Conservation (phyloP, 805 yeast genomes). For the Cyberlindnera petersonii region DNA sequence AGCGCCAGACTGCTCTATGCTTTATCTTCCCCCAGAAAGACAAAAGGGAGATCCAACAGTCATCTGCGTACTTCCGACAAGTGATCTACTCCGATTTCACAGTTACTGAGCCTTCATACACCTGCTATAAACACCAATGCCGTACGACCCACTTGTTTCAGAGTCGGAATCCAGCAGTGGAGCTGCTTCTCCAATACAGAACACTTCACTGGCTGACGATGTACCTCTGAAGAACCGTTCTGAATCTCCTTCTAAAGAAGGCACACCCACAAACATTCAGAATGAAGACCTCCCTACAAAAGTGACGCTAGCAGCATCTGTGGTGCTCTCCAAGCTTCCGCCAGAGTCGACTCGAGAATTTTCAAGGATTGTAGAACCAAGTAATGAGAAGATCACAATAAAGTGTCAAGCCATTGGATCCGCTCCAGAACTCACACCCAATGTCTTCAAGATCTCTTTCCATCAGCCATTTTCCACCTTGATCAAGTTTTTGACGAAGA, state of each 20-base stretch:
- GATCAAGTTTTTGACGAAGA: slow-evolving; percentile 41
- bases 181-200: slow-evolving; percentile 10
- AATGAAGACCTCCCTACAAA: slow-evolving; percentile 21
- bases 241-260: slow-evolving; percentile 1
- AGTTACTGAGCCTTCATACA: too few relatives aligned
- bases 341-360: slow-evolving; percentile 18
- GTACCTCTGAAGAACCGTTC: not conserved
- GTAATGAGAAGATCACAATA: slow-evolving; percentile 34
- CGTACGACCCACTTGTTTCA: slow-evolving; percentile 21
- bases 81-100: too few relatives aligned
- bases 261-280: slow-evolving; percentile 15
- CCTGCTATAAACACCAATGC: too few relatives aligned
- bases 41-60: too few relatives aligned
- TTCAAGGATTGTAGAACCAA: slow-evolving; percentile 12
- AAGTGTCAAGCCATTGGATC: slow-evolving; percentile 62
- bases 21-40: too few relatives aligned
- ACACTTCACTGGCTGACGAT: not conserved
- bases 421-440: slow-evolving; percentile 45
- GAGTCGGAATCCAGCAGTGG: slow-evolving; percentile 26
- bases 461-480: slow-evolving; percentile 45
- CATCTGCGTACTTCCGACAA: too few relatives aligned
- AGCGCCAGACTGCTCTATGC: not conserved
- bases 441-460: slow-evolving; percentile 45
- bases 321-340: slow-evolving; percentile 22
- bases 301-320: slow-evolving; percentile 24